These are phyloP conservation scores for Haemoproteus tartakovskyi DNA, from an alignment of 169 alveolate genomes.

Conservation along the genomic window DNA sequence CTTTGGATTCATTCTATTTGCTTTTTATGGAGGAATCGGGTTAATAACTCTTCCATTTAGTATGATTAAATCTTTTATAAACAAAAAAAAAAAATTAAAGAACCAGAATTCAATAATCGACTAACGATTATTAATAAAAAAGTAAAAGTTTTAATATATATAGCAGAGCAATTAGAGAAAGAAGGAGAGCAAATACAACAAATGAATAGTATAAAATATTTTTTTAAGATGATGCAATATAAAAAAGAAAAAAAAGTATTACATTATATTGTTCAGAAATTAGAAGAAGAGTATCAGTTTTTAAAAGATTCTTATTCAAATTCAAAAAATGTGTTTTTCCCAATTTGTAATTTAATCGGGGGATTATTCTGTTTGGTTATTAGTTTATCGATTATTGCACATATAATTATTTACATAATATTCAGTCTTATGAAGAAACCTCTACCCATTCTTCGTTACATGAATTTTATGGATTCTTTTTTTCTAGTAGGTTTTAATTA, in stretches of 20 bases:
- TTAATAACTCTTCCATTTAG: conserved; percentile 16
- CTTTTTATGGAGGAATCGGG: conserved; percentile 35
- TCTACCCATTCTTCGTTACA: background rate
- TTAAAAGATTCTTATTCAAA: background rate
- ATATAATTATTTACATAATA: background rate
- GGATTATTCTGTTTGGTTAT: conserved; percentile 5
- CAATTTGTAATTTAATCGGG: background rate
- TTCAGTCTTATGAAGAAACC: background rate
- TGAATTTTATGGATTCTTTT: background rate
- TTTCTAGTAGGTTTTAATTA: no score
- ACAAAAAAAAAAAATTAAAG: conserved; percentile 7
- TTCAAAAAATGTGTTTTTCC: background rate
- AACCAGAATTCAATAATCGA: conserved; percentile 2
- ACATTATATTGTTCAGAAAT: conserved; percentile 21
- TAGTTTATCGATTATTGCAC: conserved; percentile 1
- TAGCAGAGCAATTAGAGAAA: conserved; percentile 16
- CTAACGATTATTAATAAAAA: conserved; percentile 13
- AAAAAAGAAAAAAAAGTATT: conserved; percentile 14
- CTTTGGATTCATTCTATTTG: conserved; percentile 6
- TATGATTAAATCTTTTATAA: background rate
- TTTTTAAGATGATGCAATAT: conserved; percentile 6
- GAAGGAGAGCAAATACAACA: background rate
- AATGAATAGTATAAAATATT: conserved; percentile 2
- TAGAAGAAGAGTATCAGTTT: conserved; percentile 12
- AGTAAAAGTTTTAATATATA: conserved; percentile 6